Evolutionary conservation across 495 filamentous ascomycete species (phyloP).

Genomic region (Hypomontagnella monticulosa): DNA sequence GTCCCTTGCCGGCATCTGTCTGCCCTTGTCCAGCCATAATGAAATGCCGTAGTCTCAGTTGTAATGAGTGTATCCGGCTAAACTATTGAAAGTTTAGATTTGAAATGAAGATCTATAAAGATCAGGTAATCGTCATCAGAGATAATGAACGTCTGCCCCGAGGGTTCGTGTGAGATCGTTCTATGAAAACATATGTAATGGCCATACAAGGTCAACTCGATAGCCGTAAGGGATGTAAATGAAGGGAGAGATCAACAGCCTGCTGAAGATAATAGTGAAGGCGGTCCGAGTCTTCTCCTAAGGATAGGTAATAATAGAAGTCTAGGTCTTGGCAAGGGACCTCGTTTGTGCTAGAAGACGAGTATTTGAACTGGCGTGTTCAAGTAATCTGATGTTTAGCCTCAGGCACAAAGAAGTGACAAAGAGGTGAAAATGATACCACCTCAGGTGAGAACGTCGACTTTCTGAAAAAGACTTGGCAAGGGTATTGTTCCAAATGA

Average conservation of each 20-base stretch:
- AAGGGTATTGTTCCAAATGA: conserved; percentile 33
- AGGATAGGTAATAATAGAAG: conserved; percentile 7
- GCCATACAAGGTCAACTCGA: conserved; percentile 43
- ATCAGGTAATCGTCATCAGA: conserved; percentile 10
- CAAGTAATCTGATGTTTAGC: neutral
- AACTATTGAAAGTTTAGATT: conserved; percentile 11
- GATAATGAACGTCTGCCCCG: conserved; percentile 20
- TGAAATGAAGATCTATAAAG: conserved; percentile 1
- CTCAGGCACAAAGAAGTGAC: conserved; percentile 11
- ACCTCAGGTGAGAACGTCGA: conserved; percentile 16
- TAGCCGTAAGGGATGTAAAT: conserved; percentile 20
- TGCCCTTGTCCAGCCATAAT: conserved; percentile 30
- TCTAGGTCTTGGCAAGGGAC: conserved; percentile 8
- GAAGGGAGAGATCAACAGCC: conserved; percentile 37
- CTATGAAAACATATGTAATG: conserved; percentile 14
- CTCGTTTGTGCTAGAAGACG: conserved; percentile 4
- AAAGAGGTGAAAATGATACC: conserved; percentile 30
- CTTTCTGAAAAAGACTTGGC: conserved; percentile 12
- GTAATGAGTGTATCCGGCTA: conserved; percentile 14
- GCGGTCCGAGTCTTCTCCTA: conserved; percentile 5
- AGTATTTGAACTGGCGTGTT: conserved; percentile 22
- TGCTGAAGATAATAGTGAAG: conserved; percentile 34
- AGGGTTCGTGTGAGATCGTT: conserved; percentile 13
- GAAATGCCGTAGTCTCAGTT: neutral
- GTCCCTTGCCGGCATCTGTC: conserved; percentile 35